Base-by-base conservation (phyloP, 139 green algal species). In the Pseudopediastrum boryanum region DNA sequence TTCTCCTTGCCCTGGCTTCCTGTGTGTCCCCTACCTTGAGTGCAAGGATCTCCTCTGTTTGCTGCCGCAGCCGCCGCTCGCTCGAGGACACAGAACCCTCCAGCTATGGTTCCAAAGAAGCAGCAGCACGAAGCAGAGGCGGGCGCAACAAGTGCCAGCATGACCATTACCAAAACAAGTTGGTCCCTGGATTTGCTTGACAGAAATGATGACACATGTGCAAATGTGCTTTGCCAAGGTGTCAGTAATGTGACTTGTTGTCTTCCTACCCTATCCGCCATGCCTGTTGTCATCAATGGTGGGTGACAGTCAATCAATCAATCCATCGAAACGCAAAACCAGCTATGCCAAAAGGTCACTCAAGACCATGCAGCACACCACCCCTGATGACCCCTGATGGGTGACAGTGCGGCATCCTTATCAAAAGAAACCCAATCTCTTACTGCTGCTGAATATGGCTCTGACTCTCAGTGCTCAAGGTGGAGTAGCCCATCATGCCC, bases 1-100 rank as follows among this genome's bases (percentile, higher is more conserved):
- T 70, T 39, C n/a, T 70, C 58, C 38, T 78, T n/a, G n/a, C 71
- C 42, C 68, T 42, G 16, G 52, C 25, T 21, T 29, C 39, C 9
- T 68, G 54, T 29, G 68, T 54, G 71, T 78, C 71, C 54, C 65
- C 69, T 25, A 70, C 71, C 39, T 78, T 78, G 39, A n/a, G n/a
- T n/a, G n/a, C n/a, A n/a, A n/a, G n/a, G n/a, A n/a, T n/a, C n/a
- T n/a, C n/a, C n/a, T n/a, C n/a, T n/a, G n/a, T n/a, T n/a, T n/a
- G n/a, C n/a, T n/a, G n/a, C n/a, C n/a, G n/a, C n/a, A n/a, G n/a
- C n/a, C n/a, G n/a, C n/a, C 71, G 54, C 50, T 78, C 71, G 38
- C 52, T 78, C 29, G 59, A 78, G 6, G 71, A 36, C 38, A 78
- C 41, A 9, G 50, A 38, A 2, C 71, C 71, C 38, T 78, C 71